These are phyloP conservation scores for Tricholoma terreum DNA, from an alignment of 768 basidiomycete genomes.

Conservation along the genomic window DNA sequence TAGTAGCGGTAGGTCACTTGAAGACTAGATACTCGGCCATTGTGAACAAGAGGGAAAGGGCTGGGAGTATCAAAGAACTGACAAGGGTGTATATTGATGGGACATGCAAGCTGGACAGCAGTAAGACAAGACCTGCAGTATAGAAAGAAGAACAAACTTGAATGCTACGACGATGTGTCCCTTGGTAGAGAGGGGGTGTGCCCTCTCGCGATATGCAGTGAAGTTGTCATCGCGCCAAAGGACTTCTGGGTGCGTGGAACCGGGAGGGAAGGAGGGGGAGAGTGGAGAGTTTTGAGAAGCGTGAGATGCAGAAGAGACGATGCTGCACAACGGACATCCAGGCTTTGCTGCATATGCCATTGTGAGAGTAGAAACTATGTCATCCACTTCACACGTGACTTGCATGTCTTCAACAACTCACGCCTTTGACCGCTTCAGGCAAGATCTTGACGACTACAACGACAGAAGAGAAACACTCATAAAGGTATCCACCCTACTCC, in stretches of 20 bases:
- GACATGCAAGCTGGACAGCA: constrained; percentile 59
- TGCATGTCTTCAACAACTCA: constrained; percentile 21
- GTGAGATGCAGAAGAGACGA: constrained; percentile 54
- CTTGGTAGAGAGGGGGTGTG: constrained; percentile 67
- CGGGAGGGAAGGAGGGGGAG: constrained; percentile 43
- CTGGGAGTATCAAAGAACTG: constrained; percentile 25
- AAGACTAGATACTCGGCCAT: constrained; percentile 57
- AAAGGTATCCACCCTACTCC: constrained; percentile 61
- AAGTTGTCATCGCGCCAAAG: constrained; percentile 79
- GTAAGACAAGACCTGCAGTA: constrained; percentile 1
- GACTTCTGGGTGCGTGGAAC: constrained; percentile 53
- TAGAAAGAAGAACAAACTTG: constrained; percentile 50
- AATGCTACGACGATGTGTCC: constrained; percentile 73
- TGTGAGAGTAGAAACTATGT: constrained; percentile 15
- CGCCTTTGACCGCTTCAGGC: constrained; percentile 61
- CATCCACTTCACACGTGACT: constrained; percentile 4
- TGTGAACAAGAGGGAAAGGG: constrained; percentile 9
- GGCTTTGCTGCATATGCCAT: constrained; percentile 60
- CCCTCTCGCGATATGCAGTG: constrained; percentile 68
- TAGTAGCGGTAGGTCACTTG: constrained; percentile 72
- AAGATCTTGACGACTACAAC: constrained; percentile 76
- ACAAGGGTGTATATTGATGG: constrained; percentile 75
- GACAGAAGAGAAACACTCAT: constrained; percentile 89
- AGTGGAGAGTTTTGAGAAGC: constrained; percentile 42
- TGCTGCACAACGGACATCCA: constrained; percentile 77